A percentile compares a stretch with the other conserved stretches of the same genome.
phyloP scores from a whole-genome alignment of 495 filamentous ascomycete species.

The Apiosordaria backusii region DNA sequence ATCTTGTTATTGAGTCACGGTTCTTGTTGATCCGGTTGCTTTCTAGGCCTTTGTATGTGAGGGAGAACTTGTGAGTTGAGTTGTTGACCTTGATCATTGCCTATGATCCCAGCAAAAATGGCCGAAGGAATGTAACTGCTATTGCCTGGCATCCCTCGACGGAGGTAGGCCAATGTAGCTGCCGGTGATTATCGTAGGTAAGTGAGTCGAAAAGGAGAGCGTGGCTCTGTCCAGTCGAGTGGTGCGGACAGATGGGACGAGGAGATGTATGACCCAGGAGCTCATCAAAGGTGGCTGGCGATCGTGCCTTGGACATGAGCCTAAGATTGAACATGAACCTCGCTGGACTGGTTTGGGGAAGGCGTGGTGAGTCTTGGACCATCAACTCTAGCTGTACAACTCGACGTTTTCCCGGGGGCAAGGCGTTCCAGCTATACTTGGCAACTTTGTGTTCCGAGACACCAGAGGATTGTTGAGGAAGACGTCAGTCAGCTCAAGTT shows the following conservation, averaged over 20 bases:
- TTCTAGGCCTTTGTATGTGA: not conserved
- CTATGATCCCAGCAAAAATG: not conserved
- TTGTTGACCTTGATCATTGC: too few relatives aligned
- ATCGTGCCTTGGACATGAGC: not conserved
- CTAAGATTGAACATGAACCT: not conserved
- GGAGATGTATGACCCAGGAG: too few relatives aligned
- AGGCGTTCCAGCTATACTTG: too few relatives aligned
- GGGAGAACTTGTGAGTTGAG: not conserved
- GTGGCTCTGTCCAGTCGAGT: not conserved
- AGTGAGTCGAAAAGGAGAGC: not conserved
- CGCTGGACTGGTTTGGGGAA: not conserved
- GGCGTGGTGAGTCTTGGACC: not conserved
- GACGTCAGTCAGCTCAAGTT: too few relatives aligned
- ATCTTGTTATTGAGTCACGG: not conserved
- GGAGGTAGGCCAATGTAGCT: not conserved
- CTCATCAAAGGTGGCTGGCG: not conserved
- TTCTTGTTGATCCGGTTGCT: not conserved
- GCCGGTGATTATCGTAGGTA: not conserved
- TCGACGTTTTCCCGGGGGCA: too few relatives aligned
- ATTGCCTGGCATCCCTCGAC: not conserved
- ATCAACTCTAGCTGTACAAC: too few relatives aligned
- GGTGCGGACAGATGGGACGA: too few relatives aligned
- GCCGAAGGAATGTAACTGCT: not conserved
- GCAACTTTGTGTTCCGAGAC: too few relatives aligned
- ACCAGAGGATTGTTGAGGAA: too few relatives aligned